A percentile compares a stretch with the other conserved stretches of the same genome.
These are phyloP conservation scores for Nakaseomyces kungkrabaensis DNA, from an alignment of 1,139 yeast genomes.

Conservation along the genomic window DNA sequence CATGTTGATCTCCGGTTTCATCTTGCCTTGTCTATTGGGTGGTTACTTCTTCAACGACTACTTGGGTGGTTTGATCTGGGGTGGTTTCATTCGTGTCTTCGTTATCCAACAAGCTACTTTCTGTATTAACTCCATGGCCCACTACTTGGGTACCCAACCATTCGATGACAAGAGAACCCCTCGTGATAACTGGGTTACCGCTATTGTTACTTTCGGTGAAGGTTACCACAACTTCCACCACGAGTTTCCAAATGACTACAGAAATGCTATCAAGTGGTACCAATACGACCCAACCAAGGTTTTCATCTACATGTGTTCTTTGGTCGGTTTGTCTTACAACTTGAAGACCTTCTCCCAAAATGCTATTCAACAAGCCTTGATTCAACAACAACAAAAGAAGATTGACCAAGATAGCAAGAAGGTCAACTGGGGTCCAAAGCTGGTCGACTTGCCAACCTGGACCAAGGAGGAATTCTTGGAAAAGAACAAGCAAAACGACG, in stretches of 20 bases:
- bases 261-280: constrained; percentile 97
- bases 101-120: constrained; percentile 94
- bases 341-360: constrained; percentile 89
- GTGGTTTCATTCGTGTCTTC: constrained; percentile 75
- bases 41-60: constrained; percentile 83
- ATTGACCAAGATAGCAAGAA: constrained; percentile 67
- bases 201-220: constrained; percentile 93
- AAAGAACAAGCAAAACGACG: constrained; percentile 45
- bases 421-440: constrained; percentile 88
- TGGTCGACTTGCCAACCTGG: constrained; percentile 83
- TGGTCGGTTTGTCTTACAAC: constrained; percentile 80
- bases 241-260: constrained; percentile 96
- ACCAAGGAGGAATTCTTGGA: constrained; percentile 73
- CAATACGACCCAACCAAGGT: constrained; percentile 97
- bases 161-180: constrained; percentile 97
- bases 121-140: constrained; percentile 97
- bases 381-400: constrained; percentile 95
- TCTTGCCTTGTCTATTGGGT: constrained; percentile 68
- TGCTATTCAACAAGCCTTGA: constrained; percentile 91
- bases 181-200: constrained; percentile 90
- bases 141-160: constrained; percentile 97
- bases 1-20: constrained; percentile 57
- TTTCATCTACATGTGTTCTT: constrained; percentile 58
- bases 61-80: constrained; percentile 87
- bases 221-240: constrained; percentile 99